These are phyloP conservation scores for Cenchrus purpureus DNA, from an alignment of 176 grass and related monocot genomes.

Conservation along the genomic window DNA sequence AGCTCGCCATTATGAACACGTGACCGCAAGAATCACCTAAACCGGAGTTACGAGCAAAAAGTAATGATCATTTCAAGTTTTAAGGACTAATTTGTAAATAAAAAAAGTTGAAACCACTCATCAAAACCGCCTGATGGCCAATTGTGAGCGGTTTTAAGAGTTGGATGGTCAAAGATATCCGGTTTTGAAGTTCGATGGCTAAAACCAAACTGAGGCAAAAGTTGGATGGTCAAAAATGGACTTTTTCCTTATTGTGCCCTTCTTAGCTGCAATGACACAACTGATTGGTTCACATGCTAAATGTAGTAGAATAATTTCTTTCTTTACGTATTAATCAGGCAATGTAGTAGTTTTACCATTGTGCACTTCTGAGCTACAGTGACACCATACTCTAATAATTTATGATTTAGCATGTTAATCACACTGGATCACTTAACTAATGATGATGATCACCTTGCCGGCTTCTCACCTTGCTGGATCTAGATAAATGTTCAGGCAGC, in stretches of 20 bases:
- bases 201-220: too few relatives aligned
- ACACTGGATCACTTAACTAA: not conserved
- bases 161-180: too few relatives aligned
- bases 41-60: too few relatives aligned
- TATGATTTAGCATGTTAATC: not conserved
- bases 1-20: too few relatives aligned
- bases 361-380: not conserved
- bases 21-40: too few relatives aligned
- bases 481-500: conserved; percentile 3
- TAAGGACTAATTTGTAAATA: too few relatives aligned
- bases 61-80: too few relatives aligned
- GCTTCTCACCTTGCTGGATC: not conserved
- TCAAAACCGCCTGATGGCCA: too few relatives aligned
- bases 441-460: not conserved
- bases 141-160: too few relatives aligned
- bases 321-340: not conserved
- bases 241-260: not conserved
- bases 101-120: too few relatives aligned
- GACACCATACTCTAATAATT: not conserved
- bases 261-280: not conserved
- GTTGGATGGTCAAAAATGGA: too few relatives aligned
- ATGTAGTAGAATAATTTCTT: not conserved
- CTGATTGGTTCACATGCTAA: not conserved
- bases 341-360: not conserved
- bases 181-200: too few relatives aligned